Evolutionary conservation across 1,284 basidiomycete species (phyloP).

Genomic region (Leccinum huronense): DNA sequence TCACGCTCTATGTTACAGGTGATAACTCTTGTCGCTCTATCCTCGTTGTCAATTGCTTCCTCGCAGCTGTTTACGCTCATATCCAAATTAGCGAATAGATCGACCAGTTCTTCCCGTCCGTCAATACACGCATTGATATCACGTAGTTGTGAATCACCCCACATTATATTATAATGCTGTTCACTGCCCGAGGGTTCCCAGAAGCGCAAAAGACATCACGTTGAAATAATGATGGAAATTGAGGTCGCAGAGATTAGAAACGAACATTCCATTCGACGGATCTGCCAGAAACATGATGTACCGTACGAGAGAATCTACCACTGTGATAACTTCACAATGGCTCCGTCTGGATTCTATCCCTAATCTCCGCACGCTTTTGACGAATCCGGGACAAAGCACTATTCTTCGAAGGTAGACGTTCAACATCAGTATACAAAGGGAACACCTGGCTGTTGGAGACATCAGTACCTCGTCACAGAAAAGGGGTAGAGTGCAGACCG

Average conservation of each 20-base stretch:
- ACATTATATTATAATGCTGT: too few species aligned
- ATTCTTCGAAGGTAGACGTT: not conserved
- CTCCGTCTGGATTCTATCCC: not conserved
- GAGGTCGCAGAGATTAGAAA: not conserved
- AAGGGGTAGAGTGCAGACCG: not conserved
- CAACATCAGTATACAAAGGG: constrained; percentile 1
- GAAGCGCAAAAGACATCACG: not conserved
- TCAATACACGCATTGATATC: not conserved
- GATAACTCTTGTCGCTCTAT: not conserved
- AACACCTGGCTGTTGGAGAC: not conserved
- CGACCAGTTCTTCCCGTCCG: not conserved
- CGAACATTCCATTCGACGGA: not conserved
- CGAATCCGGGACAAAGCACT: not conserved
- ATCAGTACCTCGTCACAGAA: not conserved
- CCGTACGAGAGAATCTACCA: not conserved
- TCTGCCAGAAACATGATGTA: not conserved
- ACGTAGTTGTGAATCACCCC: not conserved
- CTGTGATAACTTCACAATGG: not conserved
- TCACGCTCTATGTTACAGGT: not conserved
- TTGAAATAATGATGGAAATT: not conserved
- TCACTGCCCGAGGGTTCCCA: too few species aligned
- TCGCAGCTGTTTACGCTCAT: not conserved
- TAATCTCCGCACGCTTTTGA: not conserved
- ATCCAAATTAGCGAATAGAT: not conserved
- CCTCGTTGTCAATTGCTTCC: not conserved